These are phyloP conservation scores for Microstegium vimineum DNA, from an alignment of 176 grass and related monocot genomes.

Conservation along the genomic window DNA sequence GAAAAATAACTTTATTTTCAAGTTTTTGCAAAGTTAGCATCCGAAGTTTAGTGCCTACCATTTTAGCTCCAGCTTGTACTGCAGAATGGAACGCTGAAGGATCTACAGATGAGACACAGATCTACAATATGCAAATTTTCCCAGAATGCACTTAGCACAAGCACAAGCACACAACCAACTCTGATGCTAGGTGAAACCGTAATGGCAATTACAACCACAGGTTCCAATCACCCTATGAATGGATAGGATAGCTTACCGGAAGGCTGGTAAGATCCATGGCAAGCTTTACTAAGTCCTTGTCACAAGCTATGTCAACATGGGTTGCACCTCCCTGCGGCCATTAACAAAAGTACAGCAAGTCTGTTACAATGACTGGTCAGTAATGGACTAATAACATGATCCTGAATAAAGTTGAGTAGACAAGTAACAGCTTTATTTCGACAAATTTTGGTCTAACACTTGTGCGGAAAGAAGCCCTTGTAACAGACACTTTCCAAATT, in stretches of 20 bases:
- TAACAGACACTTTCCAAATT: background rate
- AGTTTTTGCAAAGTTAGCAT: background rate
- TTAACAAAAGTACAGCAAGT: constrained; percentile 12
- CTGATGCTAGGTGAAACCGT: background rate
- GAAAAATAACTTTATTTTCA: background rate
- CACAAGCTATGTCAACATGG: constrained; percentile 97
- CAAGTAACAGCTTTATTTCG: background rate
- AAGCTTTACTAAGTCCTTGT: constrained; percentile 72
- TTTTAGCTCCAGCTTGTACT: constrained; percentile 85
- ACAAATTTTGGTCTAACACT: background rate
- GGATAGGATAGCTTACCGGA: constrained; percentile 50
- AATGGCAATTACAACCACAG: background rate
- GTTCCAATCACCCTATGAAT: background rate
- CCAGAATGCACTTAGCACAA: constrained; percentile 8
- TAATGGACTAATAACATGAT: background rate
- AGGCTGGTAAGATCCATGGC: constrained; percentile 73
- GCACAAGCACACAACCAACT: background rate
- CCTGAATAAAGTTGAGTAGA: background rate
- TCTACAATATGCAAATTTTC: constrained; percentile 41
- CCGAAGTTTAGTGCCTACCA: constrained; percentile 47
- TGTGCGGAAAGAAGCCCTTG: background rate
- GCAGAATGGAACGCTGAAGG: constrained; percentile 66
- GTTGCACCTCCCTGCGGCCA: constrained; percentile 86
- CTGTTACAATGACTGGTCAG: background rate
- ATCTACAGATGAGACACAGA: constrained; percentile 91